Percentiles rank a stretch among this genome's conserved stretches.
Evolutionary conservation across 495 filamentous ascomycete genomes (phyloP).

Genomic region (Bacidia gigantensis): DNA sequence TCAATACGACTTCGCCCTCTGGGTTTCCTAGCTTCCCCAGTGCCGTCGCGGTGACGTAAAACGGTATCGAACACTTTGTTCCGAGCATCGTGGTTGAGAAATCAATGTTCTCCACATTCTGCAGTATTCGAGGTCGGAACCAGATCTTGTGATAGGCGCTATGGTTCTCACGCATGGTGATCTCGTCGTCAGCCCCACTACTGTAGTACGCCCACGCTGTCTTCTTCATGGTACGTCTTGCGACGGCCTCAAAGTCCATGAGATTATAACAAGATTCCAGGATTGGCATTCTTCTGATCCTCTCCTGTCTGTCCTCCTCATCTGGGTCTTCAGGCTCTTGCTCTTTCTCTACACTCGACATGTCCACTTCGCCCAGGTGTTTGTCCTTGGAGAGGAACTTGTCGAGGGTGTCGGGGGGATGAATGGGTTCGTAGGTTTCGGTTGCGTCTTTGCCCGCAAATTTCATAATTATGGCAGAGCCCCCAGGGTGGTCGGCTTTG

Average conservation of each 20-base stretch:
- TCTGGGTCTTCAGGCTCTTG: slow-evolving; percentile 59
- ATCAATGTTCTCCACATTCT: slow-evolving; percentile 78
- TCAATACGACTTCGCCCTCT: slow-evolving; percentile 86
- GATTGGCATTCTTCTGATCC: slow-evolving; percentile 64
- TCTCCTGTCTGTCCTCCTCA: slow-evolving; percentile 59
- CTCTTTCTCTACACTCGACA: slow-evolving; percentile 66
- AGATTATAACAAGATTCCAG: slow-evolving; percentile 89
- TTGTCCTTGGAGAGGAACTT: slow-evolving; percentile 52
- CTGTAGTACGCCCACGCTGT: slow-evolving; percentile 95
- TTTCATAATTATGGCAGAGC: slow-evolving; percentile 68
- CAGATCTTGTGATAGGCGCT: slow-evolving; percentile 93
- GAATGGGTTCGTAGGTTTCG: slow-evolving; percentile 81
- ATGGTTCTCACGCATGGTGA: slow-evolving; percentile 96
- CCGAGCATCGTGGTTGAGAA: slow-evolving; percentile 83
- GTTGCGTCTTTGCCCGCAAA: slow-evolving; percentile 79
- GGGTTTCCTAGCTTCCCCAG: slow-evolving; percentile 81
- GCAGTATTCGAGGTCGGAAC: slow-evolving; percentile 78
- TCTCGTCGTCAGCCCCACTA: slow-evolving; percentile 91
- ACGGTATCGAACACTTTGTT: slow-evolving; percentile 64
- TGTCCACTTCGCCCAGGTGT: slow-evolving; percentile 84
- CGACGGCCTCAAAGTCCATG: slow-evolving; percentile 88
- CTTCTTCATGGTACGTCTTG: slow-evolving; percentile 79
- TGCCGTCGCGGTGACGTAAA: slow-evolving; percentile 87
- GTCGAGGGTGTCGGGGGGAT: slow-evolving; percentile 67
- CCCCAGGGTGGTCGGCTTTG: slow-evolving; percentile 80